Conservation (phyloP, 2,329 filamentous ascomycete genomes). For the Claviceps purpurea region DNA sequence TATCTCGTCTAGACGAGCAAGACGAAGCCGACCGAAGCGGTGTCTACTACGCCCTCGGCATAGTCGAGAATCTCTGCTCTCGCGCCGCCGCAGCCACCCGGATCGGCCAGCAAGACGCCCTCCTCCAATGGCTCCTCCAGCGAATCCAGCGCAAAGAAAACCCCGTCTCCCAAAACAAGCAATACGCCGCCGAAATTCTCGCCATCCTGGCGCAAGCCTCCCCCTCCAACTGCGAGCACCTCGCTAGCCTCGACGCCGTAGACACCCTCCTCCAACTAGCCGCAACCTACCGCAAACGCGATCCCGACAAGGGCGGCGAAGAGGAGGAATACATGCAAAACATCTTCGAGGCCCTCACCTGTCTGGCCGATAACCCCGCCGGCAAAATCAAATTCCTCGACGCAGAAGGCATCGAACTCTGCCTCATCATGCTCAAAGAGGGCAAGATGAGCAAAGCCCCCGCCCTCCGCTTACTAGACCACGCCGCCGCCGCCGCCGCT, state of each 20-base stretch:
- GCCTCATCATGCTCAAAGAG: conserved; percentile 81
- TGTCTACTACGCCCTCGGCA: conserved; percentile 70
- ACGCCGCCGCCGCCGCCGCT: conserved; percentile 52
- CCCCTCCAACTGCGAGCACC: conserved; percentile 44
- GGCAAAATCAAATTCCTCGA: conserved; percentile 77
- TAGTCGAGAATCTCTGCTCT: conserved; percentile 78
- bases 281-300: conserved; percentile 70
- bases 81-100: conserved; percentile 53
- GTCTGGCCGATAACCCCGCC: conserved; percentile 57
- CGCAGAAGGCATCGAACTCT: conserved; percentile 83
- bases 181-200: conserved; percentile 84
- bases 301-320: conserved; percentile 72
- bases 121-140: conserved; percentile 65
- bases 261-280: conserved; percentile 73
- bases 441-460: conserved; percentile 70
- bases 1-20: conserved; percentile 67
- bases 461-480: conserved; percentile 71
- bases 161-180: conserved; percentile 74
- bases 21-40: conserved; percentile 61
- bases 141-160: conserved; percentile 59
- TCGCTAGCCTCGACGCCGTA: conserved; percentile 56
- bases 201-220: conserved; percentile 78
- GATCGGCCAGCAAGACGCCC: conserved; percentile 53
- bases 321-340: conserved; percentile 96
- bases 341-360: conserved; percentile 75